phyloP scores from a whole-genome alignment of 441 rosid genomes.

The Adansonia madagascariensis region DNA sequence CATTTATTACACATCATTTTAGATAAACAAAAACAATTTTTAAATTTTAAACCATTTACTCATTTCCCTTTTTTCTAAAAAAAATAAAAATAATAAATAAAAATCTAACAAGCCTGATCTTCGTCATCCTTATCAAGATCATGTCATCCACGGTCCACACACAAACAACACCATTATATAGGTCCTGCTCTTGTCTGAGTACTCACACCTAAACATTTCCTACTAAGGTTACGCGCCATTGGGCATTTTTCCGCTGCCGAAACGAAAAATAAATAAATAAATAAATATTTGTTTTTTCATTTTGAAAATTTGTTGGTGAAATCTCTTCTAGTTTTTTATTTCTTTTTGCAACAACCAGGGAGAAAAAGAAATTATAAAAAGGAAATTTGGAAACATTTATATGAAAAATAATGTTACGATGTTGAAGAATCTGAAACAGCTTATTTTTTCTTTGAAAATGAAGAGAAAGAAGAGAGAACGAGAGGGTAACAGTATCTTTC shows the following conservation, averaged over 20 bases:
- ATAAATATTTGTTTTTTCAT: background rate
- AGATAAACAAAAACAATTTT: background rate
- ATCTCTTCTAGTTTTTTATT: background rate
- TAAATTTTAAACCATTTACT: background rate
- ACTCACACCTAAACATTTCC: constrained; percentile 11
- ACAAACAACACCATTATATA: background rate
- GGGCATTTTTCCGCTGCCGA: constrained; percentile 4
- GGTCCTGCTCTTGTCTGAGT: background rate
- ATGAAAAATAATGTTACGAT: constrained; percentile 10
- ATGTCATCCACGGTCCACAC: background rate
- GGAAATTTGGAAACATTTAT: constrained; percentile 1
- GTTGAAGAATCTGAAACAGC: constrained; percentile 24
- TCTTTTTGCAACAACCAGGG: background rate
- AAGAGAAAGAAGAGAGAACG: constrained; percentile 51
- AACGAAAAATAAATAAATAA: background rate
- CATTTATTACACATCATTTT: background rate
- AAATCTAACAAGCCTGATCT: background rate
- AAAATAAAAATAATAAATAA: background rate
- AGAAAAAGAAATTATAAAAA: background rate
- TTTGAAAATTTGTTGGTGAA: background rate
- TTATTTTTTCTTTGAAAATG: constrained; percentile 36
- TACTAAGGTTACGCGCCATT: background rate
- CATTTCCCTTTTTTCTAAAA: background rate
- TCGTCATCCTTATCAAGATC: background rate
- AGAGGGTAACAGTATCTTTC: constrained; percentile 7